Evolutionary conservation across 2,329 filamentous ascomycete genomes (phyloP).

Genomic region (Zymoseptoria tritici): DNA sequence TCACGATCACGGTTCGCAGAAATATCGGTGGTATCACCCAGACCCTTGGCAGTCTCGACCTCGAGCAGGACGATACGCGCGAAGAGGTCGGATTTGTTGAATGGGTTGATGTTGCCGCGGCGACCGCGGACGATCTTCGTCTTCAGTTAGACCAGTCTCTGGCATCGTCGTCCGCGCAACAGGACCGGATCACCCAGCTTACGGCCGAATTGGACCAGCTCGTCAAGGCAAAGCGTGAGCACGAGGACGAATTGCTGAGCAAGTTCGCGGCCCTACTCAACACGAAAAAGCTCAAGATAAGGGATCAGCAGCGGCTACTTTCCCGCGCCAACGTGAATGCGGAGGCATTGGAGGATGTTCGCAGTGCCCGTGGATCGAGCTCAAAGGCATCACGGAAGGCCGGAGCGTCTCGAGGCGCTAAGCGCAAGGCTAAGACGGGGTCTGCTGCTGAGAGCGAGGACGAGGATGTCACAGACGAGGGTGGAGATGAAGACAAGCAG

Average conservation of each 20-base stretch:
- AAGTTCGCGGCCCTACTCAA: constrained; percentile 67
- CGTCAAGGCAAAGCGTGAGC: constrained; percentile 55
- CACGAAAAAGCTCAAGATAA: constrained; percentile 72
- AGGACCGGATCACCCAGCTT: constrained; percentile 52
- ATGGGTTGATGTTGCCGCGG: constrained; percentile 58
- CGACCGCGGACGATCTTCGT: constrained; percentile 37
- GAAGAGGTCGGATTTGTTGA: constrained; percentile 59
- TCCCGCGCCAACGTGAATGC: constrained; percentile 54
- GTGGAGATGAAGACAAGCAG: constrained; percentile 30
- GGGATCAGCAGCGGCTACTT: constrained; percentile 62
- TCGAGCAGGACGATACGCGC: constrained; percentile 47
- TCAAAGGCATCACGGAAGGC: constrained; percentile 13
- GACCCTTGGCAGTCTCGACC: constrained; percentile 58
- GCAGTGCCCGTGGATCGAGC: constrained; percentile 5
- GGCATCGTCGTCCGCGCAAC: constrained; percentile 37
- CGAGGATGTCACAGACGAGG: constrained; percentile 29
- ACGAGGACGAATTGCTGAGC: constrained; percentile 59
- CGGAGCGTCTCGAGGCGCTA: constrained; percentile 23
- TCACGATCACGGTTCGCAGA: constrained; percentile 59
- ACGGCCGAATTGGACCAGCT: constrained; percentile 59
- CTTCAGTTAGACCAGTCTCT: constrained; percentile 36
- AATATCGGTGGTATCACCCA: constrained; percentile 63
- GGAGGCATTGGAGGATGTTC: constrained; percentile 37
- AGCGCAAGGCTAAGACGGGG: constrained; percentile 27
- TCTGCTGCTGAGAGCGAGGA: constrained; percentile 39